phyloP scores from a whole-genome alignment of 163 green algal genomes.

The Volvox carteri region DNA sequence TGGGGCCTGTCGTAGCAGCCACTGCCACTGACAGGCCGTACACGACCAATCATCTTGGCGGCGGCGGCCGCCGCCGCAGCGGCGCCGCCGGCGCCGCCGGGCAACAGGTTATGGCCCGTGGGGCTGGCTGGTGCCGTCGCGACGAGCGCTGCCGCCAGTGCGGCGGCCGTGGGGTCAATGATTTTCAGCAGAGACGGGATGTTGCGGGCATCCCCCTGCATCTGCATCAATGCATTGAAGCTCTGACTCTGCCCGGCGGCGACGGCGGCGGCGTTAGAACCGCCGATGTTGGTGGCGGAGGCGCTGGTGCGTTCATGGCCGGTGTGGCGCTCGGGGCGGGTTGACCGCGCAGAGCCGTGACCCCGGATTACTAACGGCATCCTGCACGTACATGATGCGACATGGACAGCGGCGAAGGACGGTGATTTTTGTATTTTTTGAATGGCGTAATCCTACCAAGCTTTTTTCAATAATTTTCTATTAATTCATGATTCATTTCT shows the following conservation, averaged over 20 bases:
- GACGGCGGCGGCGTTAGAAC: no score
- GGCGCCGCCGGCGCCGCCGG: neutral
- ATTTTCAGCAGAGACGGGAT: slow-evolving; percentile 32
- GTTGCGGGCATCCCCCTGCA: slow-evolving; percentile 44
- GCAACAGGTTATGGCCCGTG: no score
- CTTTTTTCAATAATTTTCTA: no score
- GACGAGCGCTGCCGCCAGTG: neutral
- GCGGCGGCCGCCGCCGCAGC: neutral
- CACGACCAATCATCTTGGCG: neutral
- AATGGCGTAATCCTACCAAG: no score
- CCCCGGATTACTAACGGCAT: no score
- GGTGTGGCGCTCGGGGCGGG: neutral
- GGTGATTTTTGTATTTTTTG: no score
- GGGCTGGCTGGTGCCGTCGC: neutral
- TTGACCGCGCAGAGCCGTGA: no score
- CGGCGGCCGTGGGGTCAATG: neutral
- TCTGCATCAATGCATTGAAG: neutral
- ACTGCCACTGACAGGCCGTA: slow-evolving; percentile 18
- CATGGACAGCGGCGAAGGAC: no score
- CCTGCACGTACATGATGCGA: no score
- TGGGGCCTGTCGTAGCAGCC: slow-evolving; percentile 8
- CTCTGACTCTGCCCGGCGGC: no score
- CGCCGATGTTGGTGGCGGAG: neutral
- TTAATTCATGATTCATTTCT: no score
- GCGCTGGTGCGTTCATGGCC: neutral